Evolutionary conservation across 768 basidiomycete species (phyloP), one percentile per base, ranked within the genome.

Genomic region (Mycena epipterygia): DNA sequence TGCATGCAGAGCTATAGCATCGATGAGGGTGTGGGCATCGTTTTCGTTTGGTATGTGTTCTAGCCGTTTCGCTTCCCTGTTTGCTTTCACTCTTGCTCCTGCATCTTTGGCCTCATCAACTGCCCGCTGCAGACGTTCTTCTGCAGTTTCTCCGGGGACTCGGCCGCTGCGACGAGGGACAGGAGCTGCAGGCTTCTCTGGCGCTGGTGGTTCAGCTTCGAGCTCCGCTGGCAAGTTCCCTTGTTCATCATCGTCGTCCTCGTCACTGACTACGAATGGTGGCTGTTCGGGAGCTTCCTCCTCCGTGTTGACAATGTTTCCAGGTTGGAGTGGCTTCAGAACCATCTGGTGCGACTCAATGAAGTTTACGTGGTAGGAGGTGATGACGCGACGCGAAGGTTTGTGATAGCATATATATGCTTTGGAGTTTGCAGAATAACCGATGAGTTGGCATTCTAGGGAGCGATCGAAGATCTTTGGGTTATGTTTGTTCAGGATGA

Each of bases 391-490:
- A 12, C 65, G 23, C 1, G 75, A 68, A 8, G 25, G 17, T 7
- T 64, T 63, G 56, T 84, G 68, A 32, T 79, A 81, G 72, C 80
- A 79, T 21, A 74, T 58, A 58, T 80, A 85, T 0, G 77, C 80
- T 61, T 84, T 84, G 1, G 81, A 76, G 17, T 77, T 76, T 1
- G 63, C 33, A 1, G 76, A 73, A 62, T 84, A 86, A 2, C 84
- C 81, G 59, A 85, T 77, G 41, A 84, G 81, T 1, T 81, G 63
- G 62, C 85, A 85, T 73, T 83, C 79, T 33, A 77, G 35, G 1
- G 73, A 74, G 2, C 68, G 58, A 14, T 69, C 71, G 35, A 55
- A 72, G 23, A 80, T 74, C 32, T 79, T 79, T 0, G 78, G 75
- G 33, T 79, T 75, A 41, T 81, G 76, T 25, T 79, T 70, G 53